These are phyloP conservation scores for Pichia ethanolica DNA, from an alignment of 805 yeast species.

Conservation along the genomic window DNA sequence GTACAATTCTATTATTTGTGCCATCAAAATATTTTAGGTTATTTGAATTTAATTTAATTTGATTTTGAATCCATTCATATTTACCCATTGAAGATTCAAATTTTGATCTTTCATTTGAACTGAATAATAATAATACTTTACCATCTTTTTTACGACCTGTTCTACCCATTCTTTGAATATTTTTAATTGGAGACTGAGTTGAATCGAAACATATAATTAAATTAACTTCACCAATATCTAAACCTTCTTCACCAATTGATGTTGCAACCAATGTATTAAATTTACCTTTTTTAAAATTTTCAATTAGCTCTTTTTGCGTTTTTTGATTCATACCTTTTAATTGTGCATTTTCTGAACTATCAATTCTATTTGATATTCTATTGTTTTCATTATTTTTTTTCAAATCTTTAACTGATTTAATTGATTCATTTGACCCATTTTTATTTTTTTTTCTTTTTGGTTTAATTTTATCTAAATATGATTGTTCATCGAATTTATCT, in stretches of 20 bases:
- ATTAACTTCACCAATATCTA: slow-evolving; percentile 97
- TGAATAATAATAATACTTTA: slow-evolving; percentile 61
- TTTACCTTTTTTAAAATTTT: slow-evolving; percentile 62
- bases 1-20: slow-evolving; percentile 54
- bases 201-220: slow-evolving; percentile 88
- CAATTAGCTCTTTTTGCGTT: slow-evolving; percentile 71
- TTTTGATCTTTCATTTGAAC: slow-evolving; percentile 70
- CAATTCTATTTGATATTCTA: slow-evolving; percentile 34
- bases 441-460: slow-evolving; percentile 11
- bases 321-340: slow-evolving; percentile 85
- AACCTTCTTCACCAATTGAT: slow-evolving; percentile 96
- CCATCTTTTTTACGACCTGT: slow-evolving; percentile 96
- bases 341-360: slow-evolving; percentile 71
- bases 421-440: slow-evolving; percentile 22
- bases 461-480: slow-evolving; percentile 24
- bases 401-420: slow-evolving; percentile 13
- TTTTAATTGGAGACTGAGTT: slow-evolving; percentile 87
- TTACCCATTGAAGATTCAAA: slow-evolving; percentile 81
- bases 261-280: slow-evolving; percentile 88
- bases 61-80: slow-evolving; percentile 68
- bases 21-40: slow-evolving; percentile 29
- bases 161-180: slow-evolving; percentile 94
- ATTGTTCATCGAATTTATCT: slow-evolving; percentile 57
- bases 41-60: slow-evolving; percentile 35
- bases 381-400: background rate